A percentile compares a stretch with the other conserved stretches of the same genome.
Conservation (phyloP, 805 yeast genomes). For the Nakazawaea pomicola region DNA sequence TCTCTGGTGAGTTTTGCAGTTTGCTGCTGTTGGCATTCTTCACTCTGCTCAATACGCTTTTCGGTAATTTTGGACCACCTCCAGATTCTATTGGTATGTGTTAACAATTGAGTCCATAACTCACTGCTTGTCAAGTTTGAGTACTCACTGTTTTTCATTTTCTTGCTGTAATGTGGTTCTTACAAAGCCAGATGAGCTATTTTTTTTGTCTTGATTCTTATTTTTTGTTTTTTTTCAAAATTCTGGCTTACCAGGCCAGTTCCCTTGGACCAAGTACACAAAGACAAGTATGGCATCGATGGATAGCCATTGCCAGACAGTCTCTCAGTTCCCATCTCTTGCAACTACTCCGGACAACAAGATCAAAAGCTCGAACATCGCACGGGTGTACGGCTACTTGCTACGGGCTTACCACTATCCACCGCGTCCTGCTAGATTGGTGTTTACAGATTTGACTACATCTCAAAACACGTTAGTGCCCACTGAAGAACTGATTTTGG, state of each 20-base stretch:
- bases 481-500: neutral
- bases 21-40: neutral
- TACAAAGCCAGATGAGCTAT: too few species aligned
- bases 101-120: too few species aligned
- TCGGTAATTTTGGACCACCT: conserved; percentile 16
- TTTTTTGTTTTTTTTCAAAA: neutral
- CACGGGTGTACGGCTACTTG: conserved; percentile 1
- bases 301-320: neutral
- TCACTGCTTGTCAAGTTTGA: too few species aligned
- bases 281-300: too few species aligned
- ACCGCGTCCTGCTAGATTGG: neutral
- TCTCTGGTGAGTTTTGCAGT: conserved; percentile 26
- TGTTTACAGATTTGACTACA: conserved; percentile 7
- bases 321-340: conserved; percentile 5
- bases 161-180: conserved; percentile 2
- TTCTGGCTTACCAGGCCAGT: too few species aligned
- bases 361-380: conserved; percentile 8
- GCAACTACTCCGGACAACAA: conserved; percentile 1
- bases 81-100: conserved; percentile 14
- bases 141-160: conserved; percentile 3
- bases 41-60: conserved; percentile 10
- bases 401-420: neutral
- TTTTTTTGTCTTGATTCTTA: neutral
- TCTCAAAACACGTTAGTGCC: neutral
- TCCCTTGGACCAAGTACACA: too few species aligned